These are phyloP conservation scores for Periconia macrospinosa DNA, from an alignment of 2,329 filamentous ascomycete genomes.

Conservation along the genomic window DNA sequence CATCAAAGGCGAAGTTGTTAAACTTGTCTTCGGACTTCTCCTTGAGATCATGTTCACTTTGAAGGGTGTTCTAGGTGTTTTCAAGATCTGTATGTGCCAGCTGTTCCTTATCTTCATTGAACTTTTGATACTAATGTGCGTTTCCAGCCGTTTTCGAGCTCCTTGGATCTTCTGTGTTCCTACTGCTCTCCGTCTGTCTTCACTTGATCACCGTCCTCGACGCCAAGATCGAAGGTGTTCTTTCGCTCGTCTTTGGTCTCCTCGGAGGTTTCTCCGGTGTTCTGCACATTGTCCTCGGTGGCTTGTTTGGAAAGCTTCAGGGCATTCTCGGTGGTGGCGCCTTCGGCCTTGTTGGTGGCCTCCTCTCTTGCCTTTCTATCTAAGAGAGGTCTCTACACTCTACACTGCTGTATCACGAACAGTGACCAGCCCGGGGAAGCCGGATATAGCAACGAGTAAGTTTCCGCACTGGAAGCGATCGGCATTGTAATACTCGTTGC, in stretches of 20 bases:
- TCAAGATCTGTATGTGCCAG: slow-evolving; percentile 8
- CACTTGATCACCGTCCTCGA: slow-evolving; percentile 5
- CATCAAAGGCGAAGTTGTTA: slow-evolving; percentile 3
- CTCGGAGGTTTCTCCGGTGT: slow-evolving; percentile 3
- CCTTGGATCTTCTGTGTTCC: slow-evolving; percentile 4
- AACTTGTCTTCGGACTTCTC: slow-evolving; percentile 3
- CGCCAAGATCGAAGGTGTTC: neutral
- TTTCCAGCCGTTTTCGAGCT: slow-evolving; percentile 8
- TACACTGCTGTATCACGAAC: neutral
- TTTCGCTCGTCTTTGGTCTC: slow-evolving; percentile 4
- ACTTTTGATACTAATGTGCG: neutral
- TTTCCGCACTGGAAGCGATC: no score
- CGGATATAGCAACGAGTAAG: no score
- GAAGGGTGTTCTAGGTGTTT: neutral
- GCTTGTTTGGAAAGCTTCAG: neutral
- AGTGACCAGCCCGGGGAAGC: neutral
- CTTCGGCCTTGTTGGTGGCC: slow-evolving; percentile 1
- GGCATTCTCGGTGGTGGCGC: slow-evolving; percentile 1
- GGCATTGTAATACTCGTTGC: no score
- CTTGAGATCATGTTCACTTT: slow-evolving; percentile 8
- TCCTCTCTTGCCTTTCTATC: slow-evolving; percentile 1
- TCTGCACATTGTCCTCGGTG: neutral
- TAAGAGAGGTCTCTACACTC: neutral
- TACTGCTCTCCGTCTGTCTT: slow-evolving; percentile 2
- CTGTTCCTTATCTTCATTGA: neutral